Evolutionary conservation across 371 early-diverging fungal species (phyloP).

Genomic region (Dentiscutata heterogama): DNA sequence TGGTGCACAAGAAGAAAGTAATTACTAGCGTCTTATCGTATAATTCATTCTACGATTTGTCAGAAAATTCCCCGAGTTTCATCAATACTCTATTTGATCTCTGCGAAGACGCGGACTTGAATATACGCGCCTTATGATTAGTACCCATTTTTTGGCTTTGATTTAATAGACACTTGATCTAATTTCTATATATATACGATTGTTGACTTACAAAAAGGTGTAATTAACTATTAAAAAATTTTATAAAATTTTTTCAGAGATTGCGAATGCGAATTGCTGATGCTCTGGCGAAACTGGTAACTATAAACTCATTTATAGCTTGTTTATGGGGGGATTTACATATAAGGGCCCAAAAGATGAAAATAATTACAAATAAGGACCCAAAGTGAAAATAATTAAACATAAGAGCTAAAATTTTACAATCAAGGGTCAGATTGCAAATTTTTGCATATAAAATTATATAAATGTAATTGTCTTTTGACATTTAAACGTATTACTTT

Average conservation of each 20-base stretch:
- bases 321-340: too few species aligned
- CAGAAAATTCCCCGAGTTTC: conserved; percentile 52
- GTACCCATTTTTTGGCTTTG: background rate
- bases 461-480: too few species aligned
- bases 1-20: conserved; percentile 51
- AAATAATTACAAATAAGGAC: too few species aligned
- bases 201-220: conserved; percentile 14
- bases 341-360: too few species aligned
- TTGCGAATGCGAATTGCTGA: conserved; percentile 30
- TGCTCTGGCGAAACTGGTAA: conserved; percentile 37
- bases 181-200: conserved; percentile 3
- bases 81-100: conserved; percentile 57
- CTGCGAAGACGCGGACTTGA: conserved; percentile 51
- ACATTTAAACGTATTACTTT: too few species aligned
- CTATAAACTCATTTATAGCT: background rate
- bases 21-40: conserved; percentile 51
- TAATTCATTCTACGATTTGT: conserved; percentile 55
- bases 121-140: conserved; percentile 5
- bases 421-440: too few species aligned
- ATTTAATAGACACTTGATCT: background rate
- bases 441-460: too few species aligned
- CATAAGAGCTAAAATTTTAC: too few species aligned
- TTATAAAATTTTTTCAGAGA: conserved; percentile 35
- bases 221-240: conserved; percentile 27
- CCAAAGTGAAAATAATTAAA: too few species aligned